Percentiles rank a stretch among this genome's conserved stretches.
Evolutionary conservation across 768 basidiomycete genomes (phyloP).

Genomic region (Lactarius sp.): DNA sequence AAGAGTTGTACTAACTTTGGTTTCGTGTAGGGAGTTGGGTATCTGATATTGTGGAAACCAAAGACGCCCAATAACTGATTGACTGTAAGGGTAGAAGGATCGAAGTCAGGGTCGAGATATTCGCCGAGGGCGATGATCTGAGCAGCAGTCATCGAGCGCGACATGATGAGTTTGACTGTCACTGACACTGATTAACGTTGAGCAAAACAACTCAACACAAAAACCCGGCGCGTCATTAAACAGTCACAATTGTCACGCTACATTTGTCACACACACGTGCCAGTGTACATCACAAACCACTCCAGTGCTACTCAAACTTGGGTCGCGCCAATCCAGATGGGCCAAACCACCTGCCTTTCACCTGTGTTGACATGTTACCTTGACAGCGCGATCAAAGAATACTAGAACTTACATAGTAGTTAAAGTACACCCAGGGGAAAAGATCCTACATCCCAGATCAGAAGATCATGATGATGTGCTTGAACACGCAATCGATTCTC

Average conservation of each 20-base stretch:
- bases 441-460: conserved; percentile 28
- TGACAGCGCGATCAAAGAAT: not conserved
- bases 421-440: conserved; percentile 36
- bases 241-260: conserved; percentile 17
- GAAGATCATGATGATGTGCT: not conserved
- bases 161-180: conserved; percentile 43
- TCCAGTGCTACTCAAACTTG: conserved; percentile 5
- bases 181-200: not conserved
- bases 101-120: conserved; percentile 76
- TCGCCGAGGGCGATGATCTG: conserved; percentile 70
- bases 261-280: conserved; percentile 12
- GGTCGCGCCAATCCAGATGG: conserved; percentile 29
- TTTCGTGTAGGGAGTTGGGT: conserved; percentile 72
- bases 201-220: conserved; percentile 7
- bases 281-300: not conserved
- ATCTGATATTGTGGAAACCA: conserved; percentile 68
- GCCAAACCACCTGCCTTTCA: conserved; percentile 34
- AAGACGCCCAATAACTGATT: conserved; percentile 78
- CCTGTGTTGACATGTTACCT: conserved; percentile 7
- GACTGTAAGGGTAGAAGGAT: conserved; percentile 67
- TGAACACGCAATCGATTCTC: not conserved
- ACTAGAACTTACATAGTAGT: conserved; percentile 24
- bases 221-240: conserved; percentile 13
- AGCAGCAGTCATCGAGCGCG: conserved; percentile 63
- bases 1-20: conserved; percentile 73